phyloP scores from a whole-genome alignment of 257 asterid species.

The Nicotiana otophora region DNA sequence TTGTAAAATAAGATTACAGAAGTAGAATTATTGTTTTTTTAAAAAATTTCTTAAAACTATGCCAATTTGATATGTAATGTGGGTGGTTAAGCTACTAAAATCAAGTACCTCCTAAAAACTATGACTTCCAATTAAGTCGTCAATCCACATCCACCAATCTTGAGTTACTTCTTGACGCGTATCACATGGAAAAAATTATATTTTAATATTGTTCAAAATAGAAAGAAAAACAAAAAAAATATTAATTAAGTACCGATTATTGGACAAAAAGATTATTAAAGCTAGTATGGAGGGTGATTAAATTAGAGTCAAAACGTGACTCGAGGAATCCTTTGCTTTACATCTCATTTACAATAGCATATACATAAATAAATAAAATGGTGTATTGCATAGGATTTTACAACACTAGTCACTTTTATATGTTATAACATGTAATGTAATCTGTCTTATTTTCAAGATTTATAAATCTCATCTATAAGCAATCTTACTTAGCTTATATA shows the following conservation, averaged over 20 bases:
- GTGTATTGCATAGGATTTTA: slow-evolving; percentile 3
- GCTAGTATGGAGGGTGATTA: neutral
- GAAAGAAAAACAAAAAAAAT: neutral
- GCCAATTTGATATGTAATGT: neutral
- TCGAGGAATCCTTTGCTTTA: slow-evolving; percentile 42
- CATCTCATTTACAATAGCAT: slow-evolving; percentile 27
- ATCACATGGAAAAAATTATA: neutral
- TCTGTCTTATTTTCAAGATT: too few species aligned
- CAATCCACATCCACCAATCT: slow-evolving; percentile 7
- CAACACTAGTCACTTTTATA: too few species aligned
- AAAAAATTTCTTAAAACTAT: neutral
- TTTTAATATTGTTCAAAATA: neutral
- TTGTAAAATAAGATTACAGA: neutral
- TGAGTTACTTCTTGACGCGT: neutral
- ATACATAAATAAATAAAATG: slow-evolving; percentile 20
- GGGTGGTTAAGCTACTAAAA: slow-evolving; percentile 12
- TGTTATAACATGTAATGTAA: too few species aligned
- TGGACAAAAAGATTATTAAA: slow-evolving; percentile 2
- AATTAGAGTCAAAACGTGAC: slow-evolving; percentile 28
- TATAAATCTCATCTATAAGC: too few species aligned
- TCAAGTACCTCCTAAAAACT: neutral
- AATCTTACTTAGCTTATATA: too few species aligned
- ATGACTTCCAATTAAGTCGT: slow-evolving; percentile 4
- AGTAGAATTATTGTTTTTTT: neutral
- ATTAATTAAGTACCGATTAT: neutral